phyloP scores from a whole-genome alignment of 2,329 filamentous ascomycete species.

The Nectriaceae sp. region DNA sequence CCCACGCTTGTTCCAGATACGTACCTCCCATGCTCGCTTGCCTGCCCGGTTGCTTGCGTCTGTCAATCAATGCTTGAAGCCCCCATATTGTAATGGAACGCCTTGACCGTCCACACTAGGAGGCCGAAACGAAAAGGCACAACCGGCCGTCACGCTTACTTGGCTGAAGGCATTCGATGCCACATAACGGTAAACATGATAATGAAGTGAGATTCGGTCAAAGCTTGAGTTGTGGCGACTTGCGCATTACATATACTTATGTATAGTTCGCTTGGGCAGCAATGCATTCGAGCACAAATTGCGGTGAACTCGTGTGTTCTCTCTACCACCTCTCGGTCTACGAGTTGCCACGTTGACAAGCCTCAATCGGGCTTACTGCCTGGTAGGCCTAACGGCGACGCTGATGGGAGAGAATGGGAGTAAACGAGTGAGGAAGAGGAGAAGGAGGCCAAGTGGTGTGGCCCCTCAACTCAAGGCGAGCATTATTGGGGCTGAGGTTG shows the following conservation, averaged over 20 bases:
- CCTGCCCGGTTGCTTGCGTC: no score
- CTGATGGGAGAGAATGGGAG: no score
- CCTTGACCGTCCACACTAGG: no score
- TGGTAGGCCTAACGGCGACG: conserved; percentile 16
- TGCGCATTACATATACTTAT: neutral
- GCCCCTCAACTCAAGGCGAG: neutral
- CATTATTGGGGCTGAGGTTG: neutral
- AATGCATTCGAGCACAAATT: conserved; percentile 12
- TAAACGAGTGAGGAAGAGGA: neutral
- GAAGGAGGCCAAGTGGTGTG: neutral
- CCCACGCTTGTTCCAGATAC: no score
- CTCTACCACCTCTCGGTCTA: neutral
- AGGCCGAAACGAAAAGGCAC: neutral
- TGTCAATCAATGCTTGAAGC: no score
- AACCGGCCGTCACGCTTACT: neutral
- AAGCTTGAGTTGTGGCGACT: neutral
- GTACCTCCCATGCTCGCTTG: no score
- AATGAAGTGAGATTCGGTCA: no score
- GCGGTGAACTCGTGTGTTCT: neutral
- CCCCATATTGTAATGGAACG: no score
- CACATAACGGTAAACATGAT: no score
- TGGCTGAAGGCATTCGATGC: no score
- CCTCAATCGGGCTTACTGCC: neutral
- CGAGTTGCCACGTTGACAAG: neutral
- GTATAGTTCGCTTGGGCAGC: conserved; percentile 14